Percentiles rank a stretch among this genome's conserved stretches.
phyloP scores from a whole-genome alignment of 139 green algal genomes.

The Auxenochlorella pyrenoidosa region DNA sequence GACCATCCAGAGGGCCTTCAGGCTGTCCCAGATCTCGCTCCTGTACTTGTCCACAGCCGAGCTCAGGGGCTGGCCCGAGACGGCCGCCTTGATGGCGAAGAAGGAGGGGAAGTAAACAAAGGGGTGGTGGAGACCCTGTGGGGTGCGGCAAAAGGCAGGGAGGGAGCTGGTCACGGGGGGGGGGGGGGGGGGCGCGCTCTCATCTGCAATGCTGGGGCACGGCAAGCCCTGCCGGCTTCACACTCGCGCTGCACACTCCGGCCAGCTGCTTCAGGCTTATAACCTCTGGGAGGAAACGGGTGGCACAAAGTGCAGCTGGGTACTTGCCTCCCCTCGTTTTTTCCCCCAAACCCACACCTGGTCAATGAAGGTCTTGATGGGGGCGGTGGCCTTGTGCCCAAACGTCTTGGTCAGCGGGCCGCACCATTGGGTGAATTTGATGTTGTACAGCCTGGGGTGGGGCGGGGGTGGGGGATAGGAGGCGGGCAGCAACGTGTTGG shows the following conservation, averaged over 20 bases:
- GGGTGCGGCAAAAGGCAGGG: not conserved
- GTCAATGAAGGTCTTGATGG: constrained; percentile 90
- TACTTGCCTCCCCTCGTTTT: no score
- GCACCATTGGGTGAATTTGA: constrained; percentile 82
- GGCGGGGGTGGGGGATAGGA: constrained; percentile 50
- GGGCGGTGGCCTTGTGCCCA: constrained; percentile 73
- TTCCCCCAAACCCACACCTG: no score
- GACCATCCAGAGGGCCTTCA: constrained; percentile 87
- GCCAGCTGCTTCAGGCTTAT: no score
- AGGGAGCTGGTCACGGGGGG: constrained; percentile 35
- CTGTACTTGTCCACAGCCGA: constrained; percentile 72
- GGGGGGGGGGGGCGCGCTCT: constrained; percentile 47
- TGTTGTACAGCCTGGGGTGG: constrained; percentile 38
- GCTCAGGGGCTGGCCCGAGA: not conserved
- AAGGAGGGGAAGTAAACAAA: constrained; percentile 91
- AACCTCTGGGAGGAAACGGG: no score
- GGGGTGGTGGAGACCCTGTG: constrained; percentile 69
- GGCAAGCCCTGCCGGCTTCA: no score
- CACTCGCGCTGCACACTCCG: no score
- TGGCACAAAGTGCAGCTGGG: no score
- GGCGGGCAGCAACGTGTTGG: not conserved
- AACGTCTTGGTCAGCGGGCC: constrained; percentile 69
- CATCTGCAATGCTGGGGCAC: not conserved
- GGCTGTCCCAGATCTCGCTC: constrained; percentile 85
- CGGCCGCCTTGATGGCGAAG: constrained; percentile 73